phyloP scores from a whole-genome alignment of 2,329 filamentous ascomycete species.

The Neofusicoccum cordaticola region DNA sequence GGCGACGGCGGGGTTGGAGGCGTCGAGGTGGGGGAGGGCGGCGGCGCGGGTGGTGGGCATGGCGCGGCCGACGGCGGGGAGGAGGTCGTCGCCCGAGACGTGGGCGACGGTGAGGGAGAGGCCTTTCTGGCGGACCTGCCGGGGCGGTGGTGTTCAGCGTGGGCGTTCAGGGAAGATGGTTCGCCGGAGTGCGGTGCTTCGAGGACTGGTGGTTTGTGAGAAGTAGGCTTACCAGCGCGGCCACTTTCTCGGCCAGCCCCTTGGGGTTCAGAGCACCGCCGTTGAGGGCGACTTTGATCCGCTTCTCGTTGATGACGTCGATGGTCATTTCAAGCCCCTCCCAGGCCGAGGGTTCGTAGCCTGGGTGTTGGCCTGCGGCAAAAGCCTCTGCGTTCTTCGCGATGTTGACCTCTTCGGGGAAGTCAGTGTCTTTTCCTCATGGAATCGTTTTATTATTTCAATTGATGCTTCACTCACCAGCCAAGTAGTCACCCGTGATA shows the following conservation, averaged over 20 bases:
- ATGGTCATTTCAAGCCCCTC: conserved; percentile 48
- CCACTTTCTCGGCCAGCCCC: conserved; percentile 48
- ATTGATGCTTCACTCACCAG: conserved; percentile 23
- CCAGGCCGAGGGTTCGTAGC: conserved; percentile 50
- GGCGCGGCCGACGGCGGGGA: conserved; percentile 28
- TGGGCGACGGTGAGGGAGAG: conserved; percentile 45
- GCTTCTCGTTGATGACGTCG: conserved; percentile 45
- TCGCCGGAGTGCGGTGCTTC: no score
- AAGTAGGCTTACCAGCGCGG: conserved; percentile 32
- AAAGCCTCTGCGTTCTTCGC: conserved; percentile 42
- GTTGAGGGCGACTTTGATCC: conserved; percentile 57
- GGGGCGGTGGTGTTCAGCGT: no score
- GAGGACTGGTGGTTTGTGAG: no score
- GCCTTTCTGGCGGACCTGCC: conserved; percentile 25
- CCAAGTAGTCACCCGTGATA: conserved; percentile 43
- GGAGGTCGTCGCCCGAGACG: conserved; percentile 47
- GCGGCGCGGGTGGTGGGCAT: conserved; percentile 33
- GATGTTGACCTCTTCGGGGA: conserved; percentile 39
- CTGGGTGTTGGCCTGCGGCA: conserved; percentile 40
- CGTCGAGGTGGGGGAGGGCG: conserved; percentile 43
- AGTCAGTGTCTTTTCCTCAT: conserved; percentile 20
- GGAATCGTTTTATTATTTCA: no score
- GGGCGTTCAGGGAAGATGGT: no score
- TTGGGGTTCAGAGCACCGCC: conserved; percentile 56
- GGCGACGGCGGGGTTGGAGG: conserved; percentile 37